Conservation (phyloP, 306 rosid species). For the Dalbergia oliveri region DNA sequence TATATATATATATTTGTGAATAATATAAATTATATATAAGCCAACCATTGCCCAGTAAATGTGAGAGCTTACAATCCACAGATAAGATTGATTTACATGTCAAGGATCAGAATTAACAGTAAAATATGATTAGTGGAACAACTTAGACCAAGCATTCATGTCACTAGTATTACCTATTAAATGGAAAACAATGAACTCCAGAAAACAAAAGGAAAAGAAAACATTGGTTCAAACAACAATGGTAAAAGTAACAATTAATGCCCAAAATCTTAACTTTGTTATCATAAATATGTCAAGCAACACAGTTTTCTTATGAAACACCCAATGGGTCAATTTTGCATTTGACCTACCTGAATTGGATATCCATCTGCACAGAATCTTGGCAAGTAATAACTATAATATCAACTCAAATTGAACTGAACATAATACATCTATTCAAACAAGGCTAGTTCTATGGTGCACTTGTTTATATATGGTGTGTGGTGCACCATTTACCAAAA, state of each 20-base stretch:
- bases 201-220: background rate
- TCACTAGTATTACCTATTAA: conserved; percentile 5
- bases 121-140: conserved; percentile 32
- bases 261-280: conserved; percentile 8
- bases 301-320: conserved; percentile 6
- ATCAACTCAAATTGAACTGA: background rate
- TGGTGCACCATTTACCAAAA: too few relatives aligned
- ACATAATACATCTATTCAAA: background rate
- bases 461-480: too few relatives aligned
- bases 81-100: conserved; percentile 1
- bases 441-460: too few relatives aligned
- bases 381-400: background rate
- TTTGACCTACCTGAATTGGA: conserved; percentile 26
- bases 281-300: background rate
- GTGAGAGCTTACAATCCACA: conserved; percentile 10
- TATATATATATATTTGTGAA: too few relatives aligned
- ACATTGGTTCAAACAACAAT: conserved; percentile 3
- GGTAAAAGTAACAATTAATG: background rate
- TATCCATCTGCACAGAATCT: conserved; percentile 21
- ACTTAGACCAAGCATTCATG: background rate
- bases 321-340: conserved; percentile 1
- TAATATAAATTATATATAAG: conserved; percentile 1
- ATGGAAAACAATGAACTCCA: conserved; percentile 22
- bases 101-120: conserved; percentile 21
- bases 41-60: background rate